Conservation (phyloP, 192 early-diverging fungal species). For the Backusella morwellensis region DNA sequence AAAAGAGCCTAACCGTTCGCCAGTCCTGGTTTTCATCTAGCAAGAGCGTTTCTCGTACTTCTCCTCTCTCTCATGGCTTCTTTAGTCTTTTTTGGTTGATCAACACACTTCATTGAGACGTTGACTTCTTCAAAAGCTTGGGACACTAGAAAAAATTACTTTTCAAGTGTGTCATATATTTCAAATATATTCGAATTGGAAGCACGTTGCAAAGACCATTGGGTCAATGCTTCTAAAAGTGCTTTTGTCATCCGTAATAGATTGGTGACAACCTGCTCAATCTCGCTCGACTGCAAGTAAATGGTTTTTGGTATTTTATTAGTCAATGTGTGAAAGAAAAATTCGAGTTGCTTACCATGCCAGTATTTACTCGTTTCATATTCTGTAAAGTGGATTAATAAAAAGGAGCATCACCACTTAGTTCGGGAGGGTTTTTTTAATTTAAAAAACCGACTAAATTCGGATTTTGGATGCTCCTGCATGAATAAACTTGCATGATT, state of each 20-base stretch:
- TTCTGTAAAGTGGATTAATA: background rate
- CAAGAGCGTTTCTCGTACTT: too few relatives aligned
- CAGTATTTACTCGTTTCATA: constrained; percentile 5
- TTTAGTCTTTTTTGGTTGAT: background rate
- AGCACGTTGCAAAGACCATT: constrained; percentile 20
- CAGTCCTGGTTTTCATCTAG: too few relatives aligned
- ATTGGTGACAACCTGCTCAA: constrained; percentile 35
- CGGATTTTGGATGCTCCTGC: background rate
- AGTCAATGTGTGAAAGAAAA: background rate
- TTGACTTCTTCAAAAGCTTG: constrained; percentile 29
- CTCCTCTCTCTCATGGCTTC: background rate
- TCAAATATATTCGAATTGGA: constrained; percentile 26
- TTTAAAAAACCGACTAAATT: background rate
- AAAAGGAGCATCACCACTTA: background rate
- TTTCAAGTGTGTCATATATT: constrained; percentile 21
- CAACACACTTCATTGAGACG: constrained; percentile 28
- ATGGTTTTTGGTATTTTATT: background rate
- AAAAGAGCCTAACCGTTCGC: too few relatives aligned
- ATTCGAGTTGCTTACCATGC: background rate
- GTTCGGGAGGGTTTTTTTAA: background rate
- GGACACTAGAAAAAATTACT: constrained; percentile 22
- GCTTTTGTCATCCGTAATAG: constrained; percentile 26
- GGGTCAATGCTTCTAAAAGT: constrained; percentile 29
- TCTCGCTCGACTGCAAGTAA: constrained; percentile 22
- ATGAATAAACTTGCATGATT: background rate